These are phyloP conservation scores for Sphaceloma murrayae DNA, from an alignment of 2,329 filamentous ascomycete genomes.

Conservation along the genomic window DNA sequence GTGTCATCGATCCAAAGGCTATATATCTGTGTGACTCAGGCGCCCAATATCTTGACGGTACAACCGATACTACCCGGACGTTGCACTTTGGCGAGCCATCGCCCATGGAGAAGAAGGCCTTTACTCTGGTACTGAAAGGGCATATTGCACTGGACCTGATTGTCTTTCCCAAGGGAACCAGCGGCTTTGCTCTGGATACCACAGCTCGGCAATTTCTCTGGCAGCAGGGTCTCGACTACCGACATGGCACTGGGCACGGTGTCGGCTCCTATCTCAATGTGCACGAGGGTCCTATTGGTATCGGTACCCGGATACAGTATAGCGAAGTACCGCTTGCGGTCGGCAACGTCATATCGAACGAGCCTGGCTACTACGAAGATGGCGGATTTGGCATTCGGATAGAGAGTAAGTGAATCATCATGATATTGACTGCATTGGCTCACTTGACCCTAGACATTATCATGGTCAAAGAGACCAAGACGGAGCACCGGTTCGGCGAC, in stretches of 20 bases:
- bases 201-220: conserved; percentile 87
- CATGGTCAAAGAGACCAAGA: conserved; percentile 81
- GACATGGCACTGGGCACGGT: conserved; percentile 92
- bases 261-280: conserved; percentile 94
- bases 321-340: conserved; percentile 78
- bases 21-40: conserved; percentile 96
- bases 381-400: conserved; percentile 90
- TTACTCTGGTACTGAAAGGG: conserved; percentile 90
- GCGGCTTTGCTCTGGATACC: conserved; percentile 80
- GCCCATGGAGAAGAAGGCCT: conserved; percentile 73
- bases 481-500: conserved; percentile 79
- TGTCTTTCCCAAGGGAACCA: conserved; percentile 90
- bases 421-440: background rate
- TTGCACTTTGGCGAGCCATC: conserved; percentile 83
- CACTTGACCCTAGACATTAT: conserved; percentile 53
- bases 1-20: conserved; percentile 69
- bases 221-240: conserved; percentile 87
- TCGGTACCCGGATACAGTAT: conserved; percentile 84
- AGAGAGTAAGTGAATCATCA: conserved; percentile 51
- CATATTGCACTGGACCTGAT: conserved; percentile 80
- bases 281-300: conserved; percentile 93
- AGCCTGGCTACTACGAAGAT: conserved; percentile 96
- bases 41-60: conserved; percentile 91
- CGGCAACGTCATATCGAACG: conserved; percentile 91
- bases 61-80: conserved; percentile 89